Base-by-base conservation (phyloP, 2,329 filamentous ascomycete genomes). In the Herpotrichia juniperi region DNA sequence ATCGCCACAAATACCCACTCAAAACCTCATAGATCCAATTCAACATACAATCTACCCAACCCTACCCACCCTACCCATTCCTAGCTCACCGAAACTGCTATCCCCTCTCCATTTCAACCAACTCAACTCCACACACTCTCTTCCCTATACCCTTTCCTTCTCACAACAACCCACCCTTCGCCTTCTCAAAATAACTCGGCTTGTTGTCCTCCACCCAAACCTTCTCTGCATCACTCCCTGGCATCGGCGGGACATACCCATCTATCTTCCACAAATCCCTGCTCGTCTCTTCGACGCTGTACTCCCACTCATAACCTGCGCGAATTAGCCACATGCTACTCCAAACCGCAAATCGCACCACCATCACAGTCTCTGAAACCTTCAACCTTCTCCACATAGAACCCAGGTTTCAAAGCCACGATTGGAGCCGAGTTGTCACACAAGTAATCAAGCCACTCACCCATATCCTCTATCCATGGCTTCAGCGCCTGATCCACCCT, bases 241-340 rank as follows among this genome's bases (percentile, higher is more conserved):
- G 66, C 46, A 65, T 66, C 14, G 76, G 76, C 22, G 76, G 69
- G 35, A 66, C 58, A 7, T 78, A 16, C 0, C 75, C 78, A 21
- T 79, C 71, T 11, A 79, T 62, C 59, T 74, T 76, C 78, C 78
- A 80, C 46, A 80, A 47, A 37, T 68, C 65, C 16, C 76, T 59
- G n/a, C 73, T 69, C 25, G 74, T 78, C 63, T 81, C 77, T 9
- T 70, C 64, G 24, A 79, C 59, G 46, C 74, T 71, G 51, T 72
- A 77, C 61, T 81, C 79, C 69, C 71, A 79, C 50, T 76, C 74
- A 39, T 74, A 78, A 0, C 76, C 34, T 37, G 21, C 34, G 16
- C 17, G 4, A n/a, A 37, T 37, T 37, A 37, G 26, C 39, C 37
- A 22, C n/a, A 42, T n/a, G 3, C 17, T 25, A 5, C 16, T 22